phyloP scores from a whole-genome alignment of 2,329 filamentous ascomycete genomes.

The Nannizzia gypsea region DNA sequence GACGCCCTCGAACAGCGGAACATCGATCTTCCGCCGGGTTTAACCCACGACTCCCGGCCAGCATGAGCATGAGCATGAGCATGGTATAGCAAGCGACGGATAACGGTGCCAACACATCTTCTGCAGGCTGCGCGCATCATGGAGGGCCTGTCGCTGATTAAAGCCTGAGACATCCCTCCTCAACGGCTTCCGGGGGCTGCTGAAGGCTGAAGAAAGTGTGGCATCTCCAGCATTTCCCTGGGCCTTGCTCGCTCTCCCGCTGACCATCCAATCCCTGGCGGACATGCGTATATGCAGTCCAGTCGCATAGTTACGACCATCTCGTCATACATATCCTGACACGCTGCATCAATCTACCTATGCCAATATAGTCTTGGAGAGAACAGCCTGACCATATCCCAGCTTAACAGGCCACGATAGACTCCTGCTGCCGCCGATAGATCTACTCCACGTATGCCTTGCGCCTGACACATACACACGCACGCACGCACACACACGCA shows the following conservation, averaged over 20 bases:
- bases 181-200: not conserved
- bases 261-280: constrained; percentile 7
- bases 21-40: not conserved
- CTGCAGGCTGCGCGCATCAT: constrained; percentile 13
- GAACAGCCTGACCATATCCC: constrained; percentile 2
- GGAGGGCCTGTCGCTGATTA: not conserved
- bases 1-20: not conserved
- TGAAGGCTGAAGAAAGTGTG: constrained; percentile 1
- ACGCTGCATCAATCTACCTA: constrained; percentile 11
- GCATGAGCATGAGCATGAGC: not conserved
- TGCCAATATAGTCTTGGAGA: constrained; percentile 2
- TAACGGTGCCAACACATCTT: constrained; percentile 15
- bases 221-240: constrained; percentile 10
- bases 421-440: constrained; percentile 6
- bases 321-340: constrained; percentile 13
- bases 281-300: constrained; percentile 1
- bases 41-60: not conserved
- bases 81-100: constrained; percentile 1
- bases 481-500: not conserved
- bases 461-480: constrained; percentile 5
- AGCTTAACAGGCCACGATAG: not conserved
- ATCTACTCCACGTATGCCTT: constrained; percentile 8
- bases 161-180: constrained; percentile 1
- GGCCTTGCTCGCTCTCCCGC: constrained; percentile 4
- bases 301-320: constrained; percentile 1